A percentile compares a stretch with the other conserved stretches of the same genome.
These are phyloP conservation scores for Starmerella tilneyi DNA, from an alignment of 805 yeast species.

Conservation along the genomic window DNA sequence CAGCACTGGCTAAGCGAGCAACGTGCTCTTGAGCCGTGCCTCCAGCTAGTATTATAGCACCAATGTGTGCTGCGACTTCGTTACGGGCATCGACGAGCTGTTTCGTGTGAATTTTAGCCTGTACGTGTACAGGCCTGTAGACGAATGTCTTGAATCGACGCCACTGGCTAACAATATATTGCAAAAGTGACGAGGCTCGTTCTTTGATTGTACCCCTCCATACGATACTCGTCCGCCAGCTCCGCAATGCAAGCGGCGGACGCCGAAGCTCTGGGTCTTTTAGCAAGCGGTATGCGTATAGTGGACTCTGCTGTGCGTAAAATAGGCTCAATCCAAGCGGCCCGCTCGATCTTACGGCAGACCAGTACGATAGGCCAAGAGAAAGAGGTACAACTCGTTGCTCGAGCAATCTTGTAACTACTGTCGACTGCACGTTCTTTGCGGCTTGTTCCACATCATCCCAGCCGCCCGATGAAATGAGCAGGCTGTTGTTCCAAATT, in stretches of 20 bases:
- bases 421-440: constrained; percentile 17
- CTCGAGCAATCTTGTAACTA: constrained; percentile 15
- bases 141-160: background rate
- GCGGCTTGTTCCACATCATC: constrained; percentile 23
- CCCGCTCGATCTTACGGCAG: constrained; percentile 7
- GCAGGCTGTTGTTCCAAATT: constrained; percentile 22
- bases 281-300: background rate
- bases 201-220: background rate
- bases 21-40: constrained; percentile 2
- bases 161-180: constrained; percentile 3
- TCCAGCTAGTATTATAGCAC: constrained; percentile 9
- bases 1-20: constrained; percentile 7
- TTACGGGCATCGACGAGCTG: constrained; percentile 6
- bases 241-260: background rate
- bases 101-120: background rate
- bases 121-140: background rate
- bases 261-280: background rate
- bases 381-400: constrained; percentile 21
- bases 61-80: constrained; percentile 17
- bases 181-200: background rate
- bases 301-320: constrained; percentile 21
- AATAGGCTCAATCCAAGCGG: constrained; percentile 11
- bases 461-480: constrained; percentile 24
- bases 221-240: background rate
- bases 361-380: constrained; percentile 23